Evolutionary conservation across 495 filamentous ascomycete species (phyloP), one percentile per base, ranked within the genome.

Genomic region (Massariosphaeria phaeospora): DNA sequence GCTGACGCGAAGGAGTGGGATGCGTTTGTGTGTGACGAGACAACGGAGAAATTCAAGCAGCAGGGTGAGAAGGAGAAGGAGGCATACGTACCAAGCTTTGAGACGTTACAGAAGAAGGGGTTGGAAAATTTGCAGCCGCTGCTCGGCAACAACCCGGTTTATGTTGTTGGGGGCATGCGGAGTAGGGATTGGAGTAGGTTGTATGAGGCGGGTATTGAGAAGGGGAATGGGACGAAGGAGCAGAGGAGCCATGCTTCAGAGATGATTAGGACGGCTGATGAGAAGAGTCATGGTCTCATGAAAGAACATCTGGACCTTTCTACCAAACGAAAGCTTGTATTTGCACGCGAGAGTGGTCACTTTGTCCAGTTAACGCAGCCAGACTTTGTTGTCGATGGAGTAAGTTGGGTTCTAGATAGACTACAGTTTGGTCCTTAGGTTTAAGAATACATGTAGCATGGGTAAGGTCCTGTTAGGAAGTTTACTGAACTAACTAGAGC

Each of bases 301-400:
- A 67, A 54, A 40, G 62, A 67, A 50, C 55, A 48, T 27, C 52
- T 68, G 61, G 64, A 62, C 43, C 62, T 68, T 33, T 68, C 66
- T 27, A 68, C 66, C n/a, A 68, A 59, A 55, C 48, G 62, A 26
- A 53, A 67, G 57, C 48, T 70, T 33, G 64, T 64, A 12, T 64
- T 68, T 53, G 64, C 66, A 10, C 40, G 23, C 18, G 54, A 68
- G 42, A 68, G 67, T 64, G 68, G 68, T n/a, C 68, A 71, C 57
- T 67, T 64, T 60, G 64, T 68, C 21, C 67, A 69, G 43, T 45
- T 69, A 40, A 66, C 61, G 13, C 57, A 69, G 48, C 63, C 49
- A 41, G 48, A 33, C 41, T 57, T 55, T 43, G 45, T 55, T 61
- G 52, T 39, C 60, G 63, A 65, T 42, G 66, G 55, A 39, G 57